Evolutionary conservation across 345 rosid species (phyloP), one percentile per base, ranked within the genome.

Genomic region (Geranium brycei): DNA sequence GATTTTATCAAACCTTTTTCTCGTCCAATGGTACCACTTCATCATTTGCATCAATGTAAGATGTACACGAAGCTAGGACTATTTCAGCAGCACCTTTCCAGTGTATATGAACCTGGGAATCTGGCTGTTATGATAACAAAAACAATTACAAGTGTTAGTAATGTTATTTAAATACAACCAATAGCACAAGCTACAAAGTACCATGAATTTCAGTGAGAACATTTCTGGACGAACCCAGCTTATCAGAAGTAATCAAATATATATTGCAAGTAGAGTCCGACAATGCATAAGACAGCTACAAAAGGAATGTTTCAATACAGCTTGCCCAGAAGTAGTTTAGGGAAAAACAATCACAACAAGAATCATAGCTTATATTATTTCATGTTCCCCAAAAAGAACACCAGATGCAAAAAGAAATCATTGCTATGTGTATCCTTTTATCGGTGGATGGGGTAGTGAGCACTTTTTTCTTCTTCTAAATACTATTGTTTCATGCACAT

Each of bases 11-110:
- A 61, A 88, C 99, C 95, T 84, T 76, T 35, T 80, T 82, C 58
- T 58, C 68, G 73, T 84, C 91, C 59, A 84, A 83, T 62, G 96
- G 32, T 69, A 81, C 85, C 66, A 74, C 30, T 63, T 74, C 57
- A 74, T 91, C 89, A 66, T 80, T 75, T 67, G 74, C 76, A 75
- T 95, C 97, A 60, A 91, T 76, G 79, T 79, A 95, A 57, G 74
- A 72, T 35, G 87, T 85, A 74, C 99, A 95, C 28, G 90, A 85
- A 72, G 82, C 83, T 57, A 95, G 82, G 69, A 95, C 82, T 58
- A 88, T 73, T 82, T 95, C 99, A 23, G 99, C 97, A 58, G 99
- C 99, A 76, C 99, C 99, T 72, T 95, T 95, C 99, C 99, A 95
- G n/a, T 95, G 95, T 72, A 95, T 74, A 72, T 75, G 80, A 71